Percentiles rank a stretch among this genome's conserved stretches.
Evolutionary conservation across 805 yeast species (phyloP).

Genomic region (Teunomyces cretensis): DNA sequence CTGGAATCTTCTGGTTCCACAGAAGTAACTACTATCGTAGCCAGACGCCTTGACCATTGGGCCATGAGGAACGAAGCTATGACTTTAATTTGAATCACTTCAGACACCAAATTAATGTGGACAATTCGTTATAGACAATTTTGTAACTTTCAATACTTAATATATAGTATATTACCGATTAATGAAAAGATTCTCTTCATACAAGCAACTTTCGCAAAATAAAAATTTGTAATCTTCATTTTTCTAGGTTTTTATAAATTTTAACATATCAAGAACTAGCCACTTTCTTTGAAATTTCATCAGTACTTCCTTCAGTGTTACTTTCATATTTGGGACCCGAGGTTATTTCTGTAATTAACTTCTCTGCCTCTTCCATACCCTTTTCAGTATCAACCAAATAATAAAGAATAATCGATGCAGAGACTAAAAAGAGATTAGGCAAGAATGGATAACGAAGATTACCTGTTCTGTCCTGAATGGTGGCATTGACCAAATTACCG

Average conservation of each 20-base stretch:
- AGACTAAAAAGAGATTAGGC: constrained; percentile 32
- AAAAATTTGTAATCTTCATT: no score
- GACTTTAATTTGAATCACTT: neutral
- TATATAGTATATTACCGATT: no score
- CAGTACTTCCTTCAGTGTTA: no score
- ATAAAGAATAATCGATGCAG: constrained; percentile 24
- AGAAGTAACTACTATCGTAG: constrained; percentile 56
- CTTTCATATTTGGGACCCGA: neutral
- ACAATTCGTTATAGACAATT: no score
- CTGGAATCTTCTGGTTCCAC: constrained; percentile 52
- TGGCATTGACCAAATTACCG: constrained; percentile 37
- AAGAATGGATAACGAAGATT: constrained; percentile 38
- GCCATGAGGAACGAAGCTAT: constrained; percentile 65
- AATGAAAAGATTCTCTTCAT: no score
- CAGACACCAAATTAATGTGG: no score
- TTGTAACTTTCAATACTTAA: no score
- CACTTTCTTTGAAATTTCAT: no score
- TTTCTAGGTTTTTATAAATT: no score
- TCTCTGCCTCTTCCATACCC: constrained; percentile 28
- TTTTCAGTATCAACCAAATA: constrained; percentile 27
- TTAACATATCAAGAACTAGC: no score
- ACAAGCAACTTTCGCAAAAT: no score
- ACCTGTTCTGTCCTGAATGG: constrained; percentile 39
- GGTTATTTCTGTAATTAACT: constrained; percentile 5
- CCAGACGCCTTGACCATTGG: constrained; percentile 78